phyloP scores from a whole-genome alignment of 495 filamentous ascomycete genomes.

The Staphylotrichum tortipilum region DNA sequence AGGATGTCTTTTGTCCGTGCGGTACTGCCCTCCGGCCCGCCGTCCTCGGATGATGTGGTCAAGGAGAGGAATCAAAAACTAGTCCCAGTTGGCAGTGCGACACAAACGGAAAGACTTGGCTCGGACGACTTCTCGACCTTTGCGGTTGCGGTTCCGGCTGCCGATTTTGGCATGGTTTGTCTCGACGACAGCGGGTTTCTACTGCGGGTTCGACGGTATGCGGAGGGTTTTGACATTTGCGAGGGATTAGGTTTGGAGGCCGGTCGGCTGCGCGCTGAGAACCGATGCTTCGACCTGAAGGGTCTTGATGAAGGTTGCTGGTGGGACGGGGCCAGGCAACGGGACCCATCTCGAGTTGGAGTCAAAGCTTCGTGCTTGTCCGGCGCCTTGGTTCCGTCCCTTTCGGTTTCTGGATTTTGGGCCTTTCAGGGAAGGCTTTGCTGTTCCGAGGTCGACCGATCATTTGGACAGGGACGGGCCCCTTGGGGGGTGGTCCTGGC shows the following conservation, averaged over 20 bases:
- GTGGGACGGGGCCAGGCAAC: conserved; percentile 15
- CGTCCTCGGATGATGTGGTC: conserved; percentile 9
- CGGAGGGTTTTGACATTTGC: conserved; percentile 11
- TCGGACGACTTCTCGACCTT: conserved; percentile 26
- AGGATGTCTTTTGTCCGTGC: conserved; percentile 74
- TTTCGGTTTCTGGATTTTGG: conserved; percentile 9
- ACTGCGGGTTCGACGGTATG: conserved; percentile 5
- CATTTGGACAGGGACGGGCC: conserved; percentile 28
- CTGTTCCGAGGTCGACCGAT: conserved; percentile 10
- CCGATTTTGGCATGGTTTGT: conserved; percentile 29
- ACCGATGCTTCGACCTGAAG: conserved; percentile 9
- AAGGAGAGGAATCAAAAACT: conserved; percentile 81
- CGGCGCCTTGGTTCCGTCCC: conserved; percentile 27
- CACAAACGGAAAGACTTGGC: conserved; percentile 54
- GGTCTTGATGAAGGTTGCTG: conserved; percentile 11
- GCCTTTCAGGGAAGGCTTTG: conserved; percentile 20
- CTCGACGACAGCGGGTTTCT: conserved; percentile 31
- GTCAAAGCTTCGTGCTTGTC: conserved; percentile 96
- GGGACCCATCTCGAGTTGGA: conserved; percentile 93
- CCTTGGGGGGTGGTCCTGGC: conserved; percentile 36
- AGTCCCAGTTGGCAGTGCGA: conserved; percentile 72
- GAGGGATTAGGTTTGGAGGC: conserved; percentile 5
- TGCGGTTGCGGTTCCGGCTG: conserved; percentile 27
- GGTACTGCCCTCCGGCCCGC: conserved; percentile 47
- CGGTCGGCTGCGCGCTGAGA: conserved; percentile 11